Conservation (phyloP, 371 early-diverging fungal genomes). For the Mucor velutinosus region DNA sequence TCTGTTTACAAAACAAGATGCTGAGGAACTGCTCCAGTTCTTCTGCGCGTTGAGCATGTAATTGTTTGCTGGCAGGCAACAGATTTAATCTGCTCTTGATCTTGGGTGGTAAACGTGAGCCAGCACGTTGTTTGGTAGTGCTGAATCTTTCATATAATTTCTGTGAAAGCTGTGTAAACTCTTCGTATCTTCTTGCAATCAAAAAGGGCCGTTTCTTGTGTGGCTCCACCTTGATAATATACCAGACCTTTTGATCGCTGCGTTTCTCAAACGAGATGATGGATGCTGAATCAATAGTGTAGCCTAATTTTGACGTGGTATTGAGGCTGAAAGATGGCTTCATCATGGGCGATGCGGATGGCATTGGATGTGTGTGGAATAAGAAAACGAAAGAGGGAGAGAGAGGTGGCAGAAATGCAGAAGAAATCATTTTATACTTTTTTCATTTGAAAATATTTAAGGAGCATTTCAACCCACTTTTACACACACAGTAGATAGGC, state of each 20-base stretch:
- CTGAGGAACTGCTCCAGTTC: slow-evolving; percentile 26
- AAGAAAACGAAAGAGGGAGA: background rate
- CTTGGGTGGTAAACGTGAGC: slow-evolving; percentile 15
- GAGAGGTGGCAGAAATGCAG: background rate
- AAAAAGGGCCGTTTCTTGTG: background rate
- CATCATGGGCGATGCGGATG: slow-evolving; percentile 6
- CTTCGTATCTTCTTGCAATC: slow-evolving; percentile 26
- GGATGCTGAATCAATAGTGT: slow-evolving; percentile 12
- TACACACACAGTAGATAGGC: background rate
- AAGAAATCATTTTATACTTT: background rate
- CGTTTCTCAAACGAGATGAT: slow-evolving; percentile 26
- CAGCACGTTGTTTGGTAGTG: slow-evolving; percentile 1
- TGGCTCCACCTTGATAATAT: slow-evolving; percentile 19
- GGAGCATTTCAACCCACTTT: slow-evolving; percentile 3
- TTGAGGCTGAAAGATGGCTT: slow-evolving; percentile 5
- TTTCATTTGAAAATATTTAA: slow-evolving; percentile 4
- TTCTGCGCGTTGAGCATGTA: slow-evolving; percentile 22
- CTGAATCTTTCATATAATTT: slow-evolving; percentile 22
- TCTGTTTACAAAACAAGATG: slow-evolving; percentile 15
- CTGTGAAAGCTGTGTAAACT: slow-evolving; percentile 30
- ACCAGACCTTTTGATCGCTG: slow-evolving; percentile 30
- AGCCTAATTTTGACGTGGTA: background rate
- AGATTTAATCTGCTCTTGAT: slow-evolving; percentile 17
- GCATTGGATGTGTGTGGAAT: slow-evolving; percentile 2
- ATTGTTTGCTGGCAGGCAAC: slow-evolving; percentile 10